Evolutionary conservation across 108 stramenopile genomes (phyloP).

Genomic region (Skeletonema marinoi): DNA sequence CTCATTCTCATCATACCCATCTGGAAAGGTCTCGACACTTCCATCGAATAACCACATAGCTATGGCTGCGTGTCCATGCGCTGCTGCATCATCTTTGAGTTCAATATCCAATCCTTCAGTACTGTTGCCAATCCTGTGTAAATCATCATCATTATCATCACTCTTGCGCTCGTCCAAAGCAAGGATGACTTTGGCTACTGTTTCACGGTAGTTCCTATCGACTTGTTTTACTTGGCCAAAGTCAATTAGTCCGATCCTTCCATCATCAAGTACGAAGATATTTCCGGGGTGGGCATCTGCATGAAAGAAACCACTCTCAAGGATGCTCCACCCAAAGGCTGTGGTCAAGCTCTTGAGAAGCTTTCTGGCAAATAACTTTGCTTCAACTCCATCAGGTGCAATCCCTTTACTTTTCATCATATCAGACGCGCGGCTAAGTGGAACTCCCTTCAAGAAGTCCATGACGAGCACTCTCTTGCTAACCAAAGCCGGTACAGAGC

Average conservation of each 20-base stretch:
- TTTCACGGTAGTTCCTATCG: conserved; percentile 72
- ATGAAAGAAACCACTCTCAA: conserved; percentile 94
- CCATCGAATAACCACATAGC: conserved; percentile 94
- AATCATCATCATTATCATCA: conserved; percentile 69
- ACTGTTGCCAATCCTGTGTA: conserved; percentile 70
- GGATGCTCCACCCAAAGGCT: conserved; percentile 86
- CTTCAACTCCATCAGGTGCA: conserved; percentile 83
- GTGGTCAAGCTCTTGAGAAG: conserved; percentile 80
- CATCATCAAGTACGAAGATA: conserved; percentile 91
- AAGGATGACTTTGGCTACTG: conserved; percentile 89
- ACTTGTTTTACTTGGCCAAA: conserved; percentile 95
- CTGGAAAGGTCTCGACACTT: conserved; percentile 76
- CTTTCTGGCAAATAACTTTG: conserved; percentile 85
- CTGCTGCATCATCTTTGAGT: conserved; percentile 69
- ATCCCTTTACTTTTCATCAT: conserved; percentile 62
- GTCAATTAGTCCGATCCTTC: conserved; percentile 91
- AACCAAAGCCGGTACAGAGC: conserved; percentile 82
- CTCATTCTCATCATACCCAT: conserved; percentile 88
- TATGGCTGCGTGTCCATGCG: conserved; percentile 84
- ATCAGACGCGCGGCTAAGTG: conserved; percentile 69
- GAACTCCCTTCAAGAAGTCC: conserved; percentile 92
- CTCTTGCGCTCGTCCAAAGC: conserved; percentile 79
- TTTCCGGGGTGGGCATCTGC: conserved; percentile 86
- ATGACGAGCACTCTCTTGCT: conserved; percentile 89
- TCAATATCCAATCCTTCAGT: conserved; percentile 85